A percentile compares a stretch with the other conserved stretches of the same genome.
phyloP scores from a whole-genome alignment of 164 flowering plant species.

The Tetracentron sinense region DNA sequence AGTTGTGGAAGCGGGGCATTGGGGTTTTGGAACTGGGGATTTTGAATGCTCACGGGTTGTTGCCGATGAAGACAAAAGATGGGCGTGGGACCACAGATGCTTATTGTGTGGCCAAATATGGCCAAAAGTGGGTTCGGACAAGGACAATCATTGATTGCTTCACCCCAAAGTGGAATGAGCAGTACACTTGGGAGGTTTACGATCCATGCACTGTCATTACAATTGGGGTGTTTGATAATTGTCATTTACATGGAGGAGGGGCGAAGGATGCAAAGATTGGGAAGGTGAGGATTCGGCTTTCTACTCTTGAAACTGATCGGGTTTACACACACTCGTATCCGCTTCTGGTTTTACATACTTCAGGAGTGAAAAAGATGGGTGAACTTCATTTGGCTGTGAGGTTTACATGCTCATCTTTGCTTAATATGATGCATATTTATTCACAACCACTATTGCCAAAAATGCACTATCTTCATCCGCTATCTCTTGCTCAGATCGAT shows the following conservation, averaged over 20 bases:
- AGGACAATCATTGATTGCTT: slow-evolving; percentile 65
- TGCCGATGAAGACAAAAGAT: slow-evolving; percentile 70
- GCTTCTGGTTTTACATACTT: slow-evolving; percentile 52
- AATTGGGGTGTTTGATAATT: slow-evolving; percentile 72
- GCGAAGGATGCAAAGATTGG: slow-evolving; percentile 68
- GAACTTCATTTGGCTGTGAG: slow-evolving; percentile 81
- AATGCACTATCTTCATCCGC: slow-evolving; percentile 74
- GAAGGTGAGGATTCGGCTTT: slow-evolving; percentile 75
- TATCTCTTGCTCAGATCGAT: slow-evolving; percentile 67
- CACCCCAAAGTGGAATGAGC: slow-evolving; percentile 76
- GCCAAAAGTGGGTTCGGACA: slow-evolving; percentile 81
- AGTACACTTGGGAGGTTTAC: slow-evolving; percentile 79
- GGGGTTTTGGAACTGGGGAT: slow-evolving; percentile 75
- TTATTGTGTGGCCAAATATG: slow-evolving; percentile 79
- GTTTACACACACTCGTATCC: slow-evolving; percentile 74
- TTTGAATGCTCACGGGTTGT: slow-evolving; percentile 57
- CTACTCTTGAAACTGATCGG: slow-evolving; percentile 65
- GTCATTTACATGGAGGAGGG: slow-evolving; percentile 58
- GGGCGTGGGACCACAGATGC: slow-evolving; percentile 74
- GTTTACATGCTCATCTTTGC: slow-evolving; percentile 66
- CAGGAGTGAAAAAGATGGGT: slow-evolving; percentile 85
- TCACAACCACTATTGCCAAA: slow-evolving; percentile 72
- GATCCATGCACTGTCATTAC: slow-evolving; percentile 80
- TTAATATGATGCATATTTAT: slow-evolving; percentile 74
- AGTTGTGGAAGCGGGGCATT: slow-evolving; percentile 63